Base-by-base conservation (phyloP, 1,139 yeast genomes). In the Blastobotrys indianensis region DNA sequence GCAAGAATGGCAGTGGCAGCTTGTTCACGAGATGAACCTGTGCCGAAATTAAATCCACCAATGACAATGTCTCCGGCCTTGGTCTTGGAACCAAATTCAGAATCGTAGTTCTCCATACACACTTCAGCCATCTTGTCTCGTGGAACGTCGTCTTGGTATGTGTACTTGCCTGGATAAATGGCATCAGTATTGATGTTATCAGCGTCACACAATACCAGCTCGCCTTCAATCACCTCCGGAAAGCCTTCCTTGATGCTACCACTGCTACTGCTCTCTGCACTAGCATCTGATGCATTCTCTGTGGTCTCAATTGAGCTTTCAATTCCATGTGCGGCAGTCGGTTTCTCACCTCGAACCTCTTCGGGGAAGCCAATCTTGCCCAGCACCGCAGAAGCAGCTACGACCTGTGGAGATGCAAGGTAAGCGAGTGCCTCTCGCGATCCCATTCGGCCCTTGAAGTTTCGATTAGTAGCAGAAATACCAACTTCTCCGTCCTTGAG, bases 391-490 rank as follows among this genome's bases (percentile, higher is more conserved):
- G 95, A 85, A 0, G 99, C 97, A 45, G 99, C 97, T 46, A 92
- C 98, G 37, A 92, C 95, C 56, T 90, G 97, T 8, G 99, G 99
- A 2, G 97, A 87, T 0, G 97, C 97, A 55, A 92, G 77, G 66
- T 85, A 92, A 0, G 98, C 98, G 53, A 88, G 72, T 0, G 98
- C 98, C 59, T 92, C 96, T 60, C 85, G 84, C 10, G 95, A 85
- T 4, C 99, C 99, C 99, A 92, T 92, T 72, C 99, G 81, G 49
- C 99, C 99, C 71, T 94, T 94, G 75, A 92, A 92, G 68, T 92
- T 92, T 72, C 99, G 80, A 72, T 92, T 92, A 7, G 98, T 94
- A 49, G 98, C 98, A 55, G 96, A 86, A 60, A 92, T 94, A 54
- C 99, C 98, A 48, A 94, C 94, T 67, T 92, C 97, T 39, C 98